Base-by-base conservation (phyloP, 108 stramenopile genomes). In the Stephanodiscus triporus region DNA sequence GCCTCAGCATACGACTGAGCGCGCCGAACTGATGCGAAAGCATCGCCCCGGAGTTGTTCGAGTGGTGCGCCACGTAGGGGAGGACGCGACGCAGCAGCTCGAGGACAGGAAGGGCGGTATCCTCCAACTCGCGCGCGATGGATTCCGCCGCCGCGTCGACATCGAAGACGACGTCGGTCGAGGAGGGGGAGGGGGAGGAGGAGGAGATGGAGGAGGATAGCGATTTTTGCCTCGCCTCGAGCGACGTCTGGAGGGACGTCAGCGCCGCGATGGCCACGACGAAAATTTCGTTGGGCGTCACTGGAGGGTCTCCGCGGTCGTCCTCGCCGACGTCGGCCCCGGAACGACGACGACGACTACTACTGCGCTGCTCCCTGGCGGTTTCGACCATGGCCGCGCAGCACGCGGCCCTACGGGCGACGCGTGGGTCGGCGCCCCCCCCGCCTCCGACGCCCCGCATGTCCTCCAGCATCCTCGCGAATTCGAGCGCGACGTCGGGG, bases 71-170 rank as follows among this genome's bases (percentile, higher is more conserved):
- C 20, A 94, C 80, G 63, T 78, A 81, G 6, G 89, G 88, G 11
- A 87, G 37, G 9, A 83, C 63, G 11, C 64, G 58, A 22, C 81
- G 57, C 32, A 91, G 37, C 10, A 94, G 63, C 36, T 91, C 86
- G 76, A 94, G 47, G 47, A 94, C 47, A 24, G 88, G 78, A 20
- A 84, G 34, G 13, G 64, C 71, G 2, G 78, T 68, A 4, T 53
- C 65, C 65, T 71, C 71, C 17, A 74, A 2, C 6, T 69, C 68
- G 38, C 37, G 22, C 9, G 56, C 20, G 26, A 69, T 42, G 54
- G 56, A 43, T 36, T 64, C 74, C 30, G 22, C 40, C 24, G 0
- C 50, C n/a, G 30, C 53, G 8, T 24, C 70, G 51, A 40, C 40
- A 13, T 58, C 24, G 38, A 13, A n/a, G n/a, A n/a, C n/a, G 32